A percentile compares a stretch with the other conserved stretches of the same genome.
These are phyloP conservation scores for Ophiostoma sp. DNA, from an alignment of 2,329 filamentous ascomycete species.

Conservation along the genomic window DNA sequence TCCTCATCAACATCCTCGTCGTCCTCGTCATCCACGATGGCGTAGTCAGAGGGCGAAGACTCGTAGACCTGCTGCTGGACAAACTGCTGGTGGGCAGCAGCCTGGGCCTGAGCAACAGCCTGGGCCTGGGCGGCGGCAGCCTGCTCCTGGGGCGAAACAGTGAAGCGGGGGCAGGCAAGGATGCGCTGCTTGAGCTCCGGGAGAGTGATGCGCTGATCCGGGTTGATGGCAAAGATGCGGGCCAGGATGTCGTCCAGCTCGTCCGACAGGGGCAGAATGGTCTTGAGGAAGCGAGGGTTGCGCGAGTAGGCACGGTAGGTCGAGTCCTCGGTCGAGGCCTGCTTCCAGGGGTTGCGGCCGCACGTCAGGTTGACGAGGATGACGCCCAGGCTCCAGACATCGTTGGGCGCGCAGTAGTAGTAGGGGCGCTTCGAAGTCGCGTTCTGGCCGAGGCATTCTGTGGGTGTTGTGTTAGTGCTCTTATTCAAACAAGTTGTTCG, in stretches of 20 bases:
- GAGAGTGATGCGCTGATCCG: conserved; percentile 78
- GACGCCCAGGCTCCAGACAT: conserved; percentile 97
- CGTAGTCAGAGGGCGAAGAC: conserved; percentile 11
- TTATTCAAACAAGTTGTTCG: too few species aligned
- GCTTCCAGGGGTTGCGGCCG: conserved; percentile 98
- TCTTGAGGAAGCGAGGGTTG: conserved; percentile 83
- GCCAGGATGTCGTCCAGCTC: conserved; percentile 86
- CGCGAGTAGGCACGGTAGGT: conserved; percentile 90
- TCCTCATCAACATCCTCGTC: conserved; percentile 44
- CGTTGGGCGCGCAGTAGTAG: conserved; percentile 92
- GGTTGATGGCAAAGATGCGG: conserved; percentile 84
- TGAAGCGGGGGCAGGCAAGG: conserved; percentile 73
- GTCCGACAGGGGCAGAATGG: conserved; percentile 86
- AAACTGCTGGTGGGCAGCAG: not conserved
- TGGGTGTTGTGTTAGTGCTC: conserved; percentile 33
- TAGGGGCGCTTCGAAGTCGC: conserved; percentile 62
- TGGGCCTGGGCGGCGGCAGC: conserved; percentile 38
- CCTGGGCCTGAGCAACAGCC: conserved; percentile 39
- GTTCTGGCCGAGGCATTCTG: conserved; percentile 84
- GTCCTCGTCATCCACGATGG: conserved; percentile 29
- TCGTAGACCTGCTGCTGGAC: not conserved
- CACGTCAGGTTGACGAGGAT: conserved; percentile 97
- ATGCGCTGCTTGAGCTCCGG: conserved; percentile 77
- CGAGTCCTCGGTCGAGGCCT: conserved; percentile 87
- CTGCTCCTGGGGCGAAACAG: conserved; percentile 39